Evolutionary conservation across 148 eudicot genomes (phyloP).

Genomic region (Polygonum aviculare): DNA sequence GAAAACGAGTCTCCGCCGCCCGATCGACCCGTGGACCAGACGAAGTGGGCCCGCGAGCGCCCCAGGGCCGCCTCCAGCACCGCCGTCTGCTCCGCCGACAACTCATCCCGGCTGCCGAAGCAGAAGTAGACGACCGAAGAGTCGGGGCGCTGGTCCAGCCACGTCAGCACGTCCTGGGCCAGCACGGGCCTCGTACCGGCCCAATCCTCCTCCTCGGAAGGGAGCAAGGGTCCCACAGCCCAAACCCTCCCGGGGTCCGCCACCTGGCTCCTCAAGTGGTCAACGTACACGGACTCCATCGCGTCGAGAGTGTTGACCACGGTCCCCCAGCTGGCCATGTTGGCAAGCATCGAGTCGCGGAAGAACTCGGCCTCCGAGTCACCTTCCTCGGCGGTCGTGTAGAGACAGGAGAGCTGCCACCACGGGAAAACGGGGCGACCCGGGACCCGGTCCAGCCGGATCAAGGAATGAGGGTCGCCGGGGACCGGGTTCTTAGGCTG

Average conservation of each 20-base stretch:
- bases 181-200: conserved; percentile 17
- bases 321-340: conserved; percentile 35
- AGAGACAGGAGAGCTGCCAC: conserved; percentile 25
- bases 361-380: conserved; percentile 25
- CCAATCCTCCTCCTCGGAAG: not conserved
- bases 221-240: conserved; percentile 32
- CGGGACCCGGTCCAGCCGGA: conserved; percentile 17
- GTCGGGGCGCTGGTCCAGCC: conserved; percentile 35
- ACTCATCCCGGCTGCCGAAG: conserved; percentile 27
- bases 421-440: conserved; percentile 23
- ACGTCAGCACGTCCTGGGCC: conserved; percentile 18
- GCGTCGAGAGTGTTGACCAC: conserved; percentile 25
- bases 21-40: conserved; percentile 25
- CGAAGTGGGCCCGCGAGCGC: conserved; percentile 19
- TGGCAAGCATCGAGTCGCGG: conserved; percentile 15
- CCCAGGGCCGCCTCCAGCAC: conserved; percentile 22
- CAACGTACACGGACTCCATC: conserved; percentile 28
- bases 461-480: conserved; percentile 4
- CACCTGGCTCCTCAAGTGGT: conserved; percentile 15
- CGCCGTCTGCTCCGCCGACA: conserved; percentile 18
- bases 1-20: not conserved
- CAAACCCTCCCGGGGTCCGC: conserved; percentile 25
- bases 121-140: conserved; percentile 27
- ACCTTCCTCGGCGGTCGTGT: conserved; percentile 18
- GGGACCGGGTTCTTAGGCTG: conserved; percentile 11